phyloP scores from a whole-genome alignment of 306 rosid genomes.

The Pterocarpus santalinus region DNA sequence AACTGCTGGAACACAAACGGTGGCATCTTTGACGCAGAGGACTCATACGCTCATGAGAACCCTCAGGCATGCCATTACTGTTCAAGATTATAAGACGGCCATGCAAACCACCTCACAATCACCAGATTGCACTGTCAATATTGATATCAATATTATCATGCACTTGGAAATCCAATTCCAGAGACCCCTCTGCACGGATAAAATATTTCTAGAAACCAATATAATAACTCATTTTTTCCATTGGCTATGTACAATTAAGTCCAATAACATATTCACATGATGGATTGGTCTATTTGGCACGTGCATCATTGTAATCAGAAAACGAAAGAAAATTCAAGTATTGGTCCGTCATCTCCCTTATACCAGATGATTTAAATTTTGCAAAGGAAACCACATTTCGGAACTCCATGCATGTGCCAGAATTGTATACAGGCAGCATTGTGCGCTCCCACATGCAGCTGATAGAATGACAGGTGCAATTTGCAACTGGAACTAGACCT shows the following conservation, averaged over 20 bases:
- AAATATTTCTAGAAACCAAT: neutral
- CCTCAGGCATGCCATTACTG: no score
- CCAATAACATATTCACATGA: slow-evolving; percentile 41
- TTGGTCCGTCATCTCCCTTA: neutral
- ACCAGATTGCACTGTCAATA: no score
- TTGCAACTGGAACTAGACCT: slow-evolving; percentile 37
- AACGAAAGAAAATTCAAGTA: neutral
- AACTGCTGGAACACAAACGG: no score
- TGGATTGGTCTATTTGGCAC: neutral
- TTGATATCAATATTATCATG: neutral
- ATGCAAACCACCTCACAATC: no score
- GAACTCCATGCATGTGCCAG: slow-evolving; percentile 21
- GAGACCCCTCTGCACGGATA: neutral
- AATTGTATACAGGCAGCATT: slow-evolving; percentile 19
- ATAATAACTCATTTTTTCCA: neutral
- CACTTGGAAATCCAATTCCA: neutral
- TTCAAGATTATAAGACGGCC: no score
- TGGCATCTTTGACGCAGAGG: no score
- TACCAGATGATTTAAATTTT: slow-evolving; percentile 33
- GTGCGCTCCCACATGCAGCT: neutral
- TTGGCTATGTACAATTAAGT: slow-evolving; percentile 42
- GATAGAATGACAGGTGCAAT: slow-evolving; percentile 29
- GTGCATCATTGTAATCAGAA: neutral
- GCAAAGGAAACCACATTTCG: slow-evolving; percentile 25
- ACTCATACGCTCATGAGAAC: no score